These are phyloP conservation scores for Malus hybrid DNA, from an alignment of 331 rosid species.

Conservation along the genomic window DNA sequence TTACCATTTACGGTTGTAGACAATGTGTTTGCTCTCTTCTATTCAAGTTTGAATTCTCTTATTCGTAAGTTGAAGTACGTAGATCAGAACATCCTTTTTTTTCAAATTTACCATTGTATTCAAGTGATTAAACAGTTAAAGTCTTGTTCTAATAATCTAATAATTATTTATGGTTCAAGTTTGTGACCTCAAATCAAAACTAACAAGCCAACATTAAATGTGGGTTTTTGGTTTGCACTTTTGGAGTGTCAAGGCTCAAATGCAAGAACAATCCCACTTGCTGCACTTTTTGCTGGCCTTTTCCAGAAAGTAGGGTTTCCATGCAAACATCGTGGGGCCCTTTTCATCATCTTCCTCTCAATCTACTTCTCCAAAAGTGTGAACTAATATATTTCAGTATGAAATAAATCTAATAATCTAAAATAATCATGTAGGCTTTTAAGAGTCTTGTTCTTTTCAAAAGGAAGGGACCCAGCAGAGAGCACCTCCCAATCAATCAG, in stretches of 20 bases:
- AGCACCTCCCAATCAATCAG: neutral
- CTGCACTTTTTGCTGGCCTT: constrained; percentile 73
- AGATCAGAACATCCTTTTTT: neutral
- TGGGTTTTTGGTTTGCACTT: constrained; percentile 28
- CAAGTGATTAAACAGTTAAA: constrained; percentile 21
- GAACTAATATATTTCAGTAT: constrained; percentile 5
- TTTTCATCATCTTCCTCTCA: constrained; percentile 25
- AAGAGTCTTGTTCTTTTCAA: constrained; percentile 29
- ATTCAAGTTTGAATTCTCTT: neutral
- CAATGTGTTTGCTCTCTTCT: neutral
- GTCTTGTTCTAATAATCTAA: neutral
- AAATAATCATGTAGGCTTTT: constrained; percentile 24
- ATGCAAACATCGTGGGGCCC: constrained; percentile 45
- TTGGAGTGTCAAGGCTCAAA: constrained; percentile 31
- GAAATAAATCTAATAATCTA: constrained; percentile 31
- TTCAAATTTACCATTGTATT: neutral
- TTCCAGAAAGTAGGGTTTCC: constrained; percentile 33
- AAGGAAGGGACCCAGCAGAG: constrained; percentile 33
- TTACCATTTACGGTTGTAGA: neutral
- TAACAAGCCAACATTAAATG: constrained; percentile 27
- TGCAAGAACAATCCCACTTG: constrained; percentile 53
- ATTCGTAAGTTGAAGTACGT: neutral
- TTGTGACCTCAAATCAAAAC: constrained; percentile 23
- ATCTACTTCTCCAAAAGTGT: constrained; percentile 33
- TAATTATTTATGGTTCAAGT: neutral